Base-by-base conservation (phyloP, 345 rosid genomes). In the Trapa bicornis region DNA sequence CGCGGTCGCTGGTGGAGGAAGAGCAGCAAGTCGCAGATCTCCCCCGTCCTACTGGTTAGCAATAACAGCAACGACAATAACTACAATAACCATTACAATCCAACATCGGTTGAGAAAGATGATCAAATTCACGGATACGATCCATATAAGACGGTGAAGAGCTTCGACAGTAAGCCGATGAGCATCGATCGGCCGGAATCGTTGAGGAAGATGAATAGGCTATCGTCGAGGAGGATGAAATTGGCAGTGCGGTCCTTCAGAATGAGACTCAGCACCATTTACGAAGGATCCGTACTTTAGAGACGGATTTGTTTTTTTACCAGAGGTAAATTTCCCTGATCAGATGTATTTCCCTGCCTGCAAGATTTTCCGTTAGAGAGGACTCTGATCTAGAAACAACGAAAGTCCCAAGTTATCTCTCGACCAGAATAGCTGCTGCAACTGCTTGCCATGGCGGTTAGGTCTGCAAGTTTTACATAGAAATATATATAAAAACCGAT, bases 171-270 rank as follows among this genome's bases (percentile, higher is more conserved):
- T 54, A n/a, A 54, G 60, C 60, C 32, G 33, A 45, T 9, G 8
- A 54, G 77, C 33, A 10, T 67, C 6, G 70, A 85, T 61, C 85
- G 90, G 75, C 82, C 92, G 7, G 82, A 74, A 12, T 89, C 97
- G 13, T 77, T 78, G 29, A 74, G 83, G 80, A 86, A 53, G 72
- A n/a, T 82, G 56, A 85, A 72, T 32, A 85, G 78, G 72, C 77
- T 73, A 33, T 76, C 90, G 12, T 87, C 98, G 4, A 80, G 76
- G 73, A 80, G 91, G 73, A 83, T 92, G 1, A 93, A 83, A 65
- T n/a, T 83, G 68, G 96, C 89, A 42, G 97, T 83, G 72, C 83
- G 94, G 5, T 88, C 98, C 6, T 93, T 89, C 65, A 70, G 84
- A 69, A 83, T 88, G 58, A 75, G 84, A 50, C 77, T 93, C 61